Conservation (phyloP, 441 rosid genomes). For the Adansonia rubrostipa region DNA sequence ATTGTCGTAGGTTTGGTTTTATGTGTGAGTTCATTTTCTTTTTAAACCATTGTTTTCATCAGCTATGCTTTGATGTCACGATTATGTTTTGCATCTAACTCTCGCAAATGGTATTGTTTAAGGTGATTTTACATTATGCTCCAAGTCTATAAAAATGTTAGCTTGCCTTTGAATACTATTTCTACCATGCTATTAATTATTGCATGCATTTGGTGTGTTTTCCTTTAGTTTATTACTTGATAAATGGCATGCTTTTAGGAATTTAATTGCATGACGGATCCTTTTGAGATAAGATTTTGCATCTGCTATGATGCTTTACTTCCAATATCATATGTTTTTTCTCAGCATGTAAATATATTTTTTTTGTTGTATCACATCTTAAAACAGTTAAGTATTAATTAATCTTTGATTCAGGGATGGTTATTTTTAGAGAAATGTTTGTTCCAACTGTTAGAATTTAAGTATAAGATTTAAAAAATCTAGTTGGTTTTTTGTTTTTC, state of each 20-base stretch:
- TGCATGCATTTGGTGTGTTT: no score
- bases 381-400: neutral
- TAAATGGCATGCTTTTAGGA: neutral
- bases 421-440: neutral
- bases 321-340: neutral
- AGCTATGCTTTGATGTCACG: no score
- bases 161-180: no score
- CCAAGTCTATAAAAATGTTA: no score
- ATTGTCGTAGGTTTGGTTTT: no score
- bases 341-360: neutral
- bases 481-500: conserved; percentile 3
- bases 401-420: neutral
- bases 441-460: conserved; percentile 17
- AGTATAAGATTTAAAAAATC: neutral
- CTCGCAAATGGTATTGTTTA: no score
- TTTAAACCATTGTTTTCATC: no score
- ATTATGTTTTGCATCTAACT: no score
- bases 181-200: no score
- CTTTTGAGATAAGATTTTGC: neutral
- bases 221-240: no score
- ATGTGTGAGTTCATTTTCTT: no score
- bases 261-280: neutral
- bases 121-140: no score
- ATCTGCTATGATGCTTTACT: neutral
- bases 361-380: neutral